Evolutionary conservation across 768 basidiomycete species (phyloP).

Genomic region (Coprinopsis strossmayeri): DNA sequence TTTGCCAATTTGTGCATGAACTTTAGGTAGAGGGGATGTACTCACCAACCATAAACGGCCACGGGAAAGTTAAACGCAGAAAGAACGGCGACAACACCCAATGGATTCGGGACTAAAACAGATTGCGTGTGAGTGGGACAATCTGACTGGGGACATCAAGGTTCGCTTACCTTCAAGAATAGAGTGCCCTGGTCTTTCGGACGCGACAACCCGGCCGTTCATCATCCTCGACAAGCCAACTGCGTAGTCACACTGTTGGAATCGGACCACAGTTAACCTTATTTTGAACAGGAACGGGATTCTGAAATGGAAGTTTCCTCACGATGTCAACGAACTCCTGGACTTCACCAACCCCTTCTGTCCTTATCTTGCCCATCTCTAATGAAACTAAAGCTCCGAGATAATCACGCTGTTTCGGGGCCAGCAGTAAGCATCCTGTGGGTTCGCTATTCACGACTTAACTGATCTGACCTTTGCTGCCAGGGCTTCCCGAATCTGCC

Average conservation of each 20-base stretch:
- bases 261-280: slow-evolving; percentile 6
- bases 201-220: slow-evolving; percentile 83
- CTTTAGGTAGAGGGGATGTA: slow-evolving; percentile 6
- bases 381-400: slow-evolving; percentile 80
- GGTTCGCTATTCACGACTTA: slow-evolving; percentile 2
- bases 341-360: slow-evolving; percentile 90
- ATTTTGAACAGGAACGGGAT: slow-evolving; percentile 1
- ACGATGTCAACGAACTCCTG: slow-evolving; percentile 95
- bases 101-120: slow-evolving; percentile 78
- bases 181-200: slow-evolving; percentile 85
- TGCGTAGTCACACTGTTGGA: slow-evolving; percentile 82
- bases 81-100: slow-evolving; percentile 65
- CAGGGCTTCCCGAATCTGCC: slow-evolving; percentile 82
- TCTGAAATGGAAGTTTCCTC: slow-evolving; percentile 22
- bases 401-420: slow-evolving; percentile 52
- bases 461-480: slow-evolving; percentile 54
- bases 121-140: slow-evolving; percentile 15
- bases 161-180: slow-evolving; percentile 81
- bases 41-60: slow-evolving; percentile 86
- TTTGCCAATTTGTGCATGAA: no score
- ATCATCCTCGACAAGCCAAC: slow-evolving; percentile 91
- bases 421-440: slow-evolving; percentile 10
- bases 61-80: slow-evolving; percentile 97
- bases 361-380: slow-evolving; percentile 88
- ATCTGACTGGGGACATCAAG: slow-evolving; percentile 12